Evolutionary conservation across 2,329 filamentous ascomycete species (phyloP).

Genomic region (Aspergillus neoniger): DNA sequence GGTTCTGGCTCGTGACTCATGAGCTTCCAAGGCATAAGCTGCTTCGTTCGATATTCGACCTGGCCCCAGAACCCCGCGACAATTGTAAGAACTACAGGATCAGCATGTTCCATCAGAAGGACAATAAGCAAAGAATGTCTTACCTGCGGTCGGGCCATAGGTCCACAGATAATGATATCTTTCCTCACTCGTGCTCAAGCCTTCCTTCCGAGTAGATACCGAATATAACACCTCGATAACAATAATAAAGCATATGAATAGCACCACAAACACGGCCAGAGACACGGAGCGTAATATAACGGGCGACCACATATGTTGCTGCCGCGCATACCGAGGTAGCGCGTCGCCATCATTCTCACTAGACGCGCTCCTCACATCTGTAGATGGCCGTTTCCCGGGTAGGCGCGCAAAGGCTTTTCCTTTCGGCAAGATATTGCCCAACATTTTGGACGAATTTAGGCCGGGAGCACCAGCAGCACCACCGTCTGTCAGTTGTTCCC

Average conservation of each 20-base stretch:
- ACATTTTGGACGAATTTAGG: not conserved
- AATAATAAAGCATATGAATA: not conserved
- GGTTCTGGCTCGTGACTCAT: not conserved
- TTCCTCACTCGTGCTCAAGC: slow-evolving; percentile 1
- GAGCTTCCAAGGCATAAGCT: slow-evolving; percentile 14
- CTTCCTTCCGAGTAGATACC: not conserved
- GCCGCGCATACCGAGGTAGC: not conserved
- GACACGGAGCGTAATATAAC: not conserved
- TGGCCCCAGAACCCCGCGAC: slow-evolving; percentile 15
- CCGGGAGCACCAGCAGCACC: not conserved
- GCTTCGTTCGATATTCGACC: slow-evolving; percentile 14
- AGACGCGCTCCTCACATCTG: not conserved
- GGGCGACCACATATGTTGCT: not conserved
- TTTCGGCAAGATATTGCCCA: not conserved
- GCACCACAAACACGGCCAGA: not conserved
- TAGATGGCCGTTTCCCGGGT: not conserved
- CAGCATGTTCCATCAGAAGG: not conserved
- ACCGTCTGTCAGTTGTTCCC: not conserved
- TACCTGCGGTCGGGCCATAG: slow-evolving; percentile 7
- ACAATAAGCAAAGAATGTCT: not conserved
- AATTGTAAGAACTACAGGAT: slow-evolving; percentile 2
- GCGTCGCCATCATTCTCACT: not conserved
- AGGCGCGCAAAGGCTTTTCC: not conserved
- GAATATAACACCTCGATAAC: slow-evolving; percentile 2
- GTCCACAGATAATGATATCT: slow-evolving; percentile 11